A percentile compares a stretch with the other conserved stretches of the same genome.
Evolutionary conservation across 495 filamentous ascomycete genomes (phyloP).

Genomic region (Viridothelium virens): DNA sequence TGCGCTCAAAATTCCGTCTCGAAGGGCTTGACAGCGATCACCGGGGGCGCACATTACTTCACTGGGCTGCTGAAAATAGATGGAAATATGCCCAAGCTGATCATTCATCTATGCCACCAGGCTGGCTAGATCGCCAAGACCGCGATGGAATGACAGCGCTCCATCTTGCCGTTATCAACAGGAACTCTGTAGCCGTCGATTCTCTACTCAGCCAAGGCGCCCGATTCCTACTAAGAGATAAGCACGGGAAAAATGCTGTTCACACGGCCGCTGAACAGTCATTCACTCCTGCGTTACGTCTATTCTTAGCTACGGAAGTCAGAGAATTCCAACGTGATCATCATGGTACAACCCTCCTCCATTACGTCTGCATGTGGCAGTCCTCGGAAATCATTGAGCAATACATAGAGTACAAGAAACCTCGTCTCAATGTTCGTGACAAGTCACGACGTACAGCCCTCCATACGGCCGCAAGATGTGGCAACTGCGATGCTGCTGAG

Average conservation of each 20-base stretch:
- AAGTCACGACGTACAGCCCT: background rate
- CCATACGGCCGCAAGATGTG: background rate
- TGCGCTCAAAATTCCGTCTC: background rate
- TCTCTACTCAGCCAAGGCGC: background rate
- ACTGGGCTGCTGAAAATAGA: background rate
- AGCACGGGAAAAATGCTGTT: background rate
- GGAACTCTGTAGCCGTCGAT: background rate
- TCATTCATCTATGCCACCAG: background rate
- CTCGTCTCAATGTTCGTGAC: background rate
- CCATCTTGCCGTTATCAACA: background rate
- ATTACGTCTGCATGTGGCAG: background rate
- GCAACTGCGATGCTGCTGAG: background rate
- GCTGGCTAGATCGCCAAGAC: background rate
- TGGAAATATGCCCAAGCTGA: background rate
- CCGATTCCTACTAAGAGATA: background rate
- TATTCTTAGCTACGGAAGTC: background rate
- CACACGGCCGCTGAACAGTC: background rate
- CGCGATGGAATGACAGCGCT: background rate
- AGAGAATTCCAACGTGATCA: background rate
- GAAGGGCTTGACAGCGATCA: background rate
- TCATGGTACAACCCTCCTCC: background rate
- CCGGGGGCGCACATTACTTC: background rate
- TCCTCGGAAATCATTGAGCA: background rate
- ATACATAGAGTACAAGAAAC: background rate
- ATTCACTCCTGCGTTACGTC: background rate